phyloP scores from a whole-genome alignment of 148 eudicot species.

The Rhododendron ovatum region DNA sequence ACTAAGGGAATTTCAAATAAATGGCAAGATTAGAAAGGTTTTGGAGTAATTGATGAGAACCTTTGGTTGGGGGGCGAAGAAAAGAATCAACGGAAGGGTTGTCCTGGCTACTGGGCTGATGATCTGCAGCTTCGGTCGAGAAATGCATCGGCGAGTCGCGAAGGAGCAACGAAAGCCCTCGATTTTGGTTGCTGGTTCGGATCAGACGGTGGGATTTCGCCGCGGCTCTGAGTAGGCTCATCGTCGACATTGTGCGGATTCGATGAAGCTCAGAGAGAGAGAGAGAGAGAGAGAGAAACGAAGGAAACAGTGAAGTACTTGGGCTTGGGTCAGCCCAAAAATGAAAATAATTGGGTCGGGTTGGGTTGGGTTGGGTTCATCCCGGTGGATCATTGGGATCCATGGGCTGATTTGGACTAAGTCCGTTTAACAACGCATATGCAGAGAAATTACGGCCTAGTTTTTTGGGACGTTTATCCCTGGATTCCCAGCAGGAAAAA shows the following conservation, averaged over 20 bases:
- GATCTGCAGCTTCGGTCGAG: conserved; percentile 31
- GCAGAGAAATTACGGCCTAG: not conserved
- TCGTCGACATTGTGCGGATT: conserved; percentile 1
- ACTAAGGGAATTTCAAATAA: not conserved
- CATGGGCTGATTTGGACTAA: not conserved
- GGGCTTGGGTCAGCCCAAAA: not conserved
- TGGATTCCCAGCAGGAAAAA: too few relatives aligned
- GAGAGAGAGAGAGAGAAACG: not conserved
- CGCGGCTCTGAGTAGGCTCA: conserved; percentile 30
- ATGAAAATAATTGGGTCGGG: not conserved
- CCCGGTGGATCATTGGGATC: not conserved
- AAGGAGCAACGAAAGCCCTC: conserved; percentile 1
- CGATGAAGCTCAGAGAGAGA: not conserved
- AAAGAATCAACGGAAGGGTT: conserved; percentile 8
- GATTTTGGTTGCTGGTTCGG: conserved; percentile 9
- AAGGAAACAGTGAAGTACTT: not conserved
- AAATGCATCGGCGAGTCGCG: conserved; percentile 18
- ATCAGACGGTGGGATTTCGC: conserved; percentile 18
- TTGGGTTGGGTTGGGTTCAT: not conserved
- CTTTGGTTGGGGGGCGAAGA: conserved; percentile 21
- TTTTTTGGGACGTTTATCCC: not conserved
- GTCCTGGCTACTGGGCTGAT: conserved; percentile 14
- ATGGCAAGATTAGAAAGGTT: not conserved
- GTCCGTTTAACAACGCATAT: not conserved
- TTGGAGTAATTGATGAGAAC: not conserved